phyloP scores from a whole-genome alignment of 257 asterid genomes.

The Solanum sitiens region DNA sequence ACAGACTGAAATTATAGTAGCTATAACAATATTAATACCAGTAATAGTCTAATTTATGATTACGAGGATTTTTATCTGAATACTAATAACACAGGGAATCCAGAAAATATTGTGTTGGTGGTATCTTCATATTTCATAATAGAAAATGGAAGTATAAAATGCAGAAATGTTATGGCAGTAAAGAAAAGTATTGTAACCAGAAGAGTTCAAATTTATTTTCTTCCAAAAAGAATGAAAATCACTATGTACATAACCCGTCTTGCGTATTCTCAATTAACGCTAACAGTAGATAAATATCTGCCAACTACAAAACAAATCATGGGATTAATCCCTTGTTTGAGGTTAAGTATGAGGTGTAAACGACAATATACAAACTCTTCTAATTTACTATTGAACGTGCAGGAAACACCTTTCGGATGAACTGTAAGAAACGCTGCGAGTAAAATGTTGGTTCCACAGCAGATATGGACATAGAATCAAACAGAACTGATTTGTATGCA shows the following conservation, averaged over 20 bases:
- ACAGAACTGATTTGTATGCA: slow-evolving; percentile 71
- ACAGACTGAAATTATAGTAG: background rate
- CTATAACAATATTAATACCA: background rate
- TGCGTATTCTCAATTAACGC: background rate
- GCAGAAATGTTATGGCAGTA: background rate
- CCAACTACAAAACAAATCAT: background rate
- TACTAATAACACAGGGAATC: background rate
- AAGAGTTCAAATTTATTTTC: background rate
- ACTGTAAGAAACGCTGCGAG: slow-evolving; percentile 69
- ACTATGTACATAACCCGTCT: background rate
- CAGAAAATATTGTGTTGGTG: background rate
- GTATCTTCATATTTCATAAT: background rate
- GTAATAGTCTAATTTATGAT: background rate
- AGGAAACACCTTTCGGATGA: slow-evolving; percentile 79
- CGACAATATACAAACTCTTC: background rate
- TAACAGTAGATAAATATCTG: background rate
- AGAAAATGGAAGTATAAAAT: background rate
- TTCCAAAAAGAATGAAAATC: background rate
- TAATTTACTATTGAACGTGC: slow-evolving; percentile 22
- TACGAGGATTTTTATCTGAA: background rate
- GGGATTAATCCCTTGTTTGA: background rate
- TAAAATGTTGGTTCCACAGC: slow-evolving; percentile 91
- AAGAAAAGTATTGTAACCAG: background rate
- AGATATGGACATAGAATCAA: slow-evolving; percentile 74
- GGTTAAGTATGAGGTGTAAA: background rate